These are phyloP conservation scores for Rhizopogon vesiculosus DNA, from an alignment of 768 basidiomycete species.

Conservation along the genomic window DNA sequence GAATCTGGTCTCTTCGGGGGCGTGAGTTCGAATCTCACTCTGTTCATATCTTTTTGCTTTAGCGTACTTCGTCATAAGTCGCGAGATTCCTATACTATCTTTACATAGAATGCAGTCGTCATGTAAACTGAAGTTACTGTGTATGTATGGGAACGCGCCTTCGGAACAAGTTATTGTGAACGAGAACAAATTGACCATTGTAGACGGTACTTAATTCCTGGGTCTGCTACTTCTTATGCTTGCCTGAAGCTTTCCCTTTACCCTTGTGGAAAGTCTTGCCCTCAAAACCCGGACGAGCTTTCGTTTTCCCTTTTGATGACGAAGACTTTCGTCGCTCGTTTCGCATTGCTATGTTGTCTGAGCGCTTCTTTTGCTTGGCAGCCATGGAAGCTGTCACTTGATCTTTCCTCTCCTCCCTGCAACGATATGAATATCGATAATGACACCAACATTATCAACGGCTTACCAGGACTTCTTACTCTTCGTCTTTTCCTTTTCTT, in stretches of 20 bases:
- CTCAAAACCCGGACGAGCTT: slow-evolving; percentile 82
- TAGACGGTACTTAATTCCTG: too few relatives aligned
- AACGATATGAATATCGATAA: slow-evolving; percentile 1
- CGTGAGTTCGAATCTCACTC: slow-evolving; percentile 15
- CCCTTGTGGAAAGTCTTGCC: slow-evolving; percentile 73
- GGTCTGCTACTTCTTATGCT: slow-evolving; percentile 13
- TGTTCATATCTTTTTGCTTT: slow-evolving; percentile 3
- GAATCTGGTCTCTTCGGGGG: slow-evolving; percentile 5
- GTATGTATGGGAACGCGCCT: too few relatives aligned
- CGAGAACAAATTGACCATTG: too few relatives aligned
- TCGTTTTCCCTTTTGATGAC: slow-evolving; percentile 41
- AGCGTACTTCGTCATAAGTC: too few relatives aligned
- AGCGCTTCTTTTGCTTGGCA: slow-evolving; percentile 84
- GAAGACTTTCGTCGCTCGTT: slow-evolving; percentile 63
- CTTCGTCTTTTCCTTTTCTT: slow-evolving; percentile 61
- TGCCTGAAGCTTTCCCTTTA: slow-evolving; percentile 26
- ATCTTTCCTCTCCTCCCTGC: slow-evolving; percentile 85
- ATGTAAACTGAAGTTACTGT: too few relatives aligned
- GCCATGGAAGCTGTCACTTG: slow-evolving; percentile 61
- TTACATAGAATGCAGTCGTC: neutral
- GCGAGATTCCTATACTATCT: too few relatives aligned
- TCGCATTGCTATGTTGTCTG: slow-evolving; percentile 86
- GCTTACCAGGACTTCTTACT: slow-evolving; percentile 83
- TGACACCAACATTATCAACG: neutral
- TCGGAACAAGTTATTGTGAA: too few relatives aligned